A percentile compares a stretch with the other conserved stretches of the same genome.
Conservation (phyloP, 2,329 filamentous ascomycete species). For the Claviceps quebecensis region DNA sequence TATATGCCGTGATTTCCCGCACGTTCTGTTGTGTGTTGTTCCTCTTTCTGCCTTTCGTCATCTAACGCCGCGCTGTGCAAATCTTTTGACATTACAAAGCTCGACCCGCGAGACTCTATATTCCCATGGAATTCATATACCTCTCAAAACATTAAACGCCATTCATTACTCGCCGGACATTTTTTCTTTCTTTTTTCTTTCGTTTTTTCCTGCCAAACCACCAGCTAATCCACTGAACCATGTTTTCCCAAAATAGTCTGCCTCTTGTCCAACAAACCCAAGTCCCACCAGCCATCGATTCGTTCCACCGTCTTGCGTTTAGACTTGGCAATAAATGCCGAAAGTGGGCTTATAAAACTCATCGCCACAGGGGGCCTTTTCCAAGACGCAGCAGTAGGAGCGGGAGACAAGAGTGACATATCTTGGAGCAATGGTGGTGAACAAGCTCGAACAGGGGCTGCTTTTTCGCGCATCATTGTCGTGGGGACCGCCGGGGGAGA, state of each 20-base stretch:
- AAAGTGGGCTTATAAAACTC: constrained; percentile 3
- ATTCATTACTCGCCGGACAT: too few relatives aligned
- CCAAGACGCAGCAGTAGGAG: constrained; percentile 8
- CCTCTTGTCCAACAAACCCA: constrained; percentile 33
- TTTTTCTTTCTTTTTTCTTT: too few relatives aligned
- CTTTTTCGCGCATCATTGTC: constrained; percentile 13
- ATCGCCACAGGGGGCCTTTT: constrained; percentile 3
- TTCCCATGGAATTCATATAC: too few relatives aligned
- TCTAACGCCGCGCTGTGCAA: too few relatives aligned
- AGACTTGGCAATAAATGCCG: constrained; percentile 15
- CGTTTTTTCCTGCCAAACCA: neutral
- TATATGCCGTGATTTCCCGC: too few relatives aligned
- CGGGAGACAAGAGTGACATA: constrained; percentile 15
- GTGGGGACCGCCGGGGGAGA: constrained; percentile 19
- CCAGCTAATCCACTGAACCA: neutral
- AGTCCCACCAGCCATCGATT: constrained; percentile 42
- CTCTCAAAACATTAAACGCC: too few relatives aligned
- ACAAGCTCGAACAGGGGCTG: constrained; percentile 5
- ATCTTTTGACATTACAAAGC: too few relatives aligned
- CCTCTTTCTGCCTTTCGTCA: too few relatives aligned
- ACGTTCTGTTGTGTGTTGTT: too few relatives aligned
- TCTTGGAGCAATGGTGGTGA: constrained; percentile 15
- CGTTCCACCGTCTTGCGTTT: constrained; percentile 32
- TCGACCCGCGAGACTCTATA: too few relatives aligned
- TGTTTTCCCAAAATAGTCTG: constrained; percentile 18